phyloP scores from a whole-genome alignment of 192 early-diverging fungal species.

The Coemansia reversa region DNA sequence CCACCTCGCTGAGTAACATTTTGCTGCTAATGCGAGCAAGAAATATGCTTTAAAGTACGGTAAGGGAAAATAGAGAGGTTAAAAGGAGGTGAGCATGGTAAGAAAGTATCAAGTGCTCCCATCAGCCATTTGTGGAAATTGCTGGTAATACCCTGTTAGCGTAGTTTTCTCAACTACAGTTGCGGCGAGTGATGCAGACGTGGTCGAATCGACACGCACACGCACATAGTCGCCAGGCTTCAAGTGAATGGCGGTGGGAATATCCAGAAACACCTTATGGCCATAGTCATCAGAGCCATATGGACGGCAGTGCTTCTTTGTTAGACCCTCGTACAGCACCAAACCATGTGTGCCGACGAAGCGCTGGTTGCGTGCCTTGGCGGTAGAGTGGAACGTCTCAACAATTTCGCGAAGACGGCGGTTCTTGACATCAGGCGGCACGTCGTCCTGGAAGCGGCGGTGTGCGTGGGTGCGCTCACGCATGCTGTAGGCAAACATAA shows the following conservation, averaged over 20 bases:
- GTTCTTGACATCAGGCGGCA: conserved; percentile 62
- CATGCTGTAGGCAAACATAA: conserved; percentile 81
- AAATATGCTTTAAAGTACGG: neutral
- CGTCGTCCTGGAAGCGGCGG: conserved; percentile 65
- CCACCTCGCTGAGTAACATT: conserved; percentile 34
- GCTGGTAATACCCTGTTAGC: conserved; percentile 25
- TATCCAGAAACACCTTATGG: conserved; percentile 64
- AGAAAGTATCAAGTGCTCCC: neutral
- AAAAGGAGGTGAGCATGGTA: neutral
- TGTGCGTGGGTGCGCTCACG: conserved; percentile 75
- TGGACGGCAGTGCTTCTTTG: conserved; percentile 43
- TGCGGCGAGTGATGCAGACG: conserved; percentile 47
- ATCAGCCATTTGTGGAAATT: conserved; percentile 19
- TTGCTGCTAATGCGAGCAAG: neutral
- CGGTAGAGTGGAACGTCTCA: conserved; percentile 60
- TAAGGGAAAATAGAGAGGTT: neutral
- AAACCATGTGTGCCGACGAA: conserved; percentile 54
- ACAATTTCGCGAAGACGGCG: conserved; percentile 68
- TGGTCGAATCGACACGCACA: conserved; percentile 32
- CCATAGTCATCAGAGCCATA: conserved; percentile 68
- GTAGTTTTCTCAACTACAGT: conserved; percentile 31
- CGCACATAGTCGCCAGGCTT: conserved; percentile 44
- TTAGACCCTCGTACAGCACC: conserved; percentile 60
- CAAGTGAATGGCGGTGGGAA: conserved; percentile 14
- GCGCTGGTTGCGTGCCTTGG: conserved; percentile 55